Evolutionary conservation across 805 yeast species (phyloP), one percentile per base, ranked within the genome.

Genomic region (Wickerhamomyces rabaulensis): DNA sequence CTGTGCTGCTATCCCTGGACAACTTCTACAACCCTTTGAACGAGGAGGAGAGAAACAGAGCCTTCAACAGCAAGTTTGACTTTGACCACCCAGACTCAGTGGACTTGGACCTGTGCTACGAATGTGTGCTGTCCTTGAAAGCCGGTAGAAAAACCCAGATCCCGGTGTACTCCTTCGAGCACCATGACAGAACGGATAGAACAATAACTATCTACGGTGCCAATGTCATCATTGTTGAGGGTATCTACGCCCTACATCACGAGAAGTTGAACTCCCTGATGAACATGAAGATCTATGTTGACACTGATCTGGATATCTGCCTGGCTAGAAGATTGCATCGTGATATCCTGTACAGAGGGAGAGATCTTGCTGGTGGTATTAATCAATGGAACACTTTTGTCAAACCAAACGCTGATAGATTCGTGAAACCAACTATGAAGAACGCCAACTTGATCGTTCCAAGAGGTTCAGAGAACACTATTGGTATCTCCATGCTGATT

Each of bases 301-400:
- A 92, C 55, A 94, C 97, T 3, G 98, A 91, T 58, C 71, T 90
- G 54, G 99, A 94, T 61, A 78, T 92, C 15, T 94, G 99, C 65
- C 73, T 94, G 55, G 91, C 96, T 5, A 74, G 99, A 57, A 73
- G 99, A 56, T 69, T 94, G 39, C 80, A 87, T 4, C 74, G 99
- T 58, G 99, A 94, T 63, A 90, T 89, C 44, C 73, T 87, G 13
- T 81, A 84, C 50, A 72, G 99, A 50, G 96, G 95, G 1, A 71
- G 99, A 49, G 96, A 91, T 56, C 69, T 91, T 31, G 72, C 68
- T 5, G 95, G 96, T 1, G 85, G 91, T 16, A 74, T 94, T 49
- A 75, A 79, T 53, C 99, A 94, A 61, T 94, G 98, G 98, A 83
- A 87, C 52, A 65, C 70, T 22, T 91, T 83, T 63, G 99, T 94